Evolutionary conservation across 2,329 filamentous ascomycete genomes (phyloP), one percentile per base, ranked within the genome.

Genomic region (Sphaceloma murrayae): DNA sequence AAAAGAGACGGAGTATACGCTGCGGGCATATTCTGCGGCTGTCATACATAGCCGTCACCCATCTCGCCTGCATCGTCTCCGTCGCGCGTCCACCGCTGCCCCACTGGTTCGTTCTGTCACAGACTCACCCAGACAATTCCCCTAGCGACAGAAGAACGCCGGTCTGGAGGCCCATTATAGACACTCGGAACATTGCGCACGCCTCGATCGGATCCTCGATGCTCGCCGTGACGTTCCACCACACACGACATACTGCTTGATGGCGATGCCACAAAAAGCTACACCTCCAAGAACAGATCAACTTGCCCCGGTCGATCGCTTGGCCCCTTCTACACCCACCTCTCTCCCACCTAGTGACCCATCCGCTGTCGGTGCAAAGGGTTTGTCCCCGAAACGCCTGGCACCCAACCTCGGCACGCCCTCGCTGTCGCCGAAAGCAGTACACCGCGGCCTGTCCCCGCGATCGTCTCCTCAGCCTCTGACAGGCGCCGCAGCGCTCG

Each of bases 401-500:
- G 51, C 50, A 43, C 49, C 46, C 34, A 52, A 49, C 22, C 49
- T 26, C 31, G 46, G 21, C 40, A 48, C 19, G n/a, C 26, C 31
- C 17, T 54, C 57, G 13, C 34, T 48, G 54, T 66, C 66, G 42
- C 64, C 67, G 40, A 67, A 65, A 47, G 65, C 64, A 7, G 63
- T 62, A 16, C 61, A 62, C 46, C 48, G 48, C 19, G 60, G 58
- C 5, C 52, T 65, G 36, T 67, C 65, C 24, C 63, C 64, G 6
- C 53, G 57, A 47, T 58, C 56, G 26, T 65, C 63, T 11, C 64
- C 65, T 2, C 57, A 59, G 46, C 62, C 62, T 26, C 59, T 73
- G 18, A 70, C 69, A 1, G 69, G 67, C 34, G 66, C 66, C 14
- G 65, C 64, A 46, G 69, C 68, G 30, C 58, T 72, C 53, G 65